These are phyloP conservation scores for Erodium maritimum DNA, from an alignment of 345 rosid species.

Conservation along the genomic window DNA sequence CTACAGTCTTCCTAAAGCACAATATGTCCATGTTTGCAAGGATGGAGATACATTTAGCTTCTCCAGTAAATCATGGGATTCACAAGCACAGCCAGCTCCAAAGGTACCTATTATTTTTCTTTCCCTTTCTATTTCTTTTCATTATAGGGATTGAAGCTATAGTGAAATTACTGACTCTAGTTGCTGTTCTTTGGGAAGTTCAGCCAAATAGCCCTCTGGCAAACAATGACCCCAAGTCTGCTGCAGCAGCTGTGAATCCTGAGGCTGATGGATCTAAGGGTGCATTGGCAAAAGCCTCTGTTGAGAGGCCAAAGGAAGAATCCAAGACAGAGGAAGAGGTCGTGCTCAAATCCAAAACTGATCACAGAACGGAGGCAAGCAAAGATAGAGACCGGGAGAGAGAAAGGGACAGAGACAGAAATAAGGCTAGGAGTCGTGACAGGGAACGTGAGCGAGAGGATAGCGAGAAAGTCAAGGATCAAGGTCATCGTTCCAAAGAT, in stretches of 20 bases:
- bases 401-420: conserved; percentile 53
- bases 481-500: conserved; percentile 55
- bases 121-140: too few species aligned
- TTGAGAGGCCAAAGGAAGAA: conserved; percentile 52
- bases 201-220: conserved; percentile 25
- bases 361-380: conserved; percentile 36
- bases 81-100: conserved; percentile 35
- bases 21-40: conserved; percentile 58
- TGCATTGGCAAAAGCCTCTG: conserved; percentile 20
- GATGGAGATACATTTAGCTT: conserved; percentile 76
- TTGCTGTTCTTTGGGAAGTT: conserved; percentile 37
- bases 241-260: conserved; percentile 21
- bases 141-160: too few species aligned
- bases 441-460: conserved; percentile 69
- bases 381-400: conserved; percentile 57
- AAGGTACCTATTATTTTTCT: conserved; percentile 44
- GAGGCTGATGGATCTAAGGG: conserved; percentile 48
- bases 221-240: conserved; percentile 27
- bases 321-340: conserved; percentile 32
- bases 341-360: conserved; percentile 33
- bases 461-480: conserved; percentile 41
- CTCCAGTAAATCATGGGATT: conserved; percentile 41
- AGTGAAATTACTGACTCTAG: neutral
- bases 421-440: conserved; percentile 38
- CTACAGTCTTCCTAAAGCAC: conserved; percentile 81